Conservation (phyloP, 306 rosid genomes). For the Betula pendula region DNA sequence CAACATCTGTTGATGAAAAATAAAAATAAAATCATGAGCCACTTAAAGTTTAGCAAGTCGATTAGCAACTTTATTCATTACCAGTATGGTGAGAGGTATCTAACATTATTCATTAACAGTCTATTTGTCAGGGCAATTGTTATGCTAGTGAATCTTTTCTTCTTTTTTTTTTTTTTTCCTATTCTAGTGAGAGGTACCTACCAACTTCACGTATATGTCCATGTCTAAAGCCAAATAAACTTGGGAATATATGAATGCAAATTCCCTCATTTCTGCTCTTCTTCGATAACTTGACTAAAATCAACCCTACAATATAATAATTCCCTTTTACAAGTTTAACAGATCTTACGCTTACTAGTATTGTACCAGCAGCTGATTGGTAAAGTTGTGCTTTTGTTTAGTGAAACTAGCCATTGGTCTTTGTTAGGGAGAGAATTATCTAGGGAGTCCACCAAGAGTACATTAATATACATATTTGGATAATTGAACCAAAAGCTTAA, state of each 20-base stretch:
- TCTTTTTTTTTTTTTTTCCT: too few species aligned
- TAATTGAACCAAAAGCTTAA: too few species aligned
- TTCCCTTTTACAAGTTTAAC: background rate
- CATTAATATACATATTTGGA: too few species aligned
- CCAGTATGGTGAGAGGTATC: background rate
- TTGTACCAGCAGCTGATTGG: background rate
- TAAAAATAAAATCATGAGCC: conserved; percentile 6
- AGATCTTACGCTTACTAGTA: background rate
- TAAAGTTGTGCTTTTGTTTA: background rate
- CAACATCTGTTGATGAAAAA: conserved; percentile 59
- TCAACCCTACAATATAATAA: background rate
- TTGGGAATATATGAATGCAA: background rate
- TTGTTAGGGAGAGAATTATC: too few species aligned
- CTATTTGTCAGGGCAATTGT: too few species aligned
- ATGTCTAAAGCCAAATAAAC: background rate
- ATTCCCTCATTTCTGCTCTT: background rate
- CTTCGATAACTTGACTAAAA: background rate
- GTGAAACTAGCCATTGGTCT: background rate
- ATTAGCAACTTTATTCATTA: background rate
- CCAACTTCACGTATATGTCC: background rate
- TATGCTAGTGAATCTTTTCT: too few species aligned
- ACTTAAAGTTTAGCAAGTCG: background rate
- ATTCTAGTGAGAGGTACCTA: background rate
- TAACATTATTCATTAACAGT: too few species aligned
- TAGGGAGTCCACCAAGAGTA: too few species aligned